These are phyloP conservation scores for Drosera spatulata DNA, from an alignment of 179 eudicot genomes.

Conservation along the genomic window DNA sequence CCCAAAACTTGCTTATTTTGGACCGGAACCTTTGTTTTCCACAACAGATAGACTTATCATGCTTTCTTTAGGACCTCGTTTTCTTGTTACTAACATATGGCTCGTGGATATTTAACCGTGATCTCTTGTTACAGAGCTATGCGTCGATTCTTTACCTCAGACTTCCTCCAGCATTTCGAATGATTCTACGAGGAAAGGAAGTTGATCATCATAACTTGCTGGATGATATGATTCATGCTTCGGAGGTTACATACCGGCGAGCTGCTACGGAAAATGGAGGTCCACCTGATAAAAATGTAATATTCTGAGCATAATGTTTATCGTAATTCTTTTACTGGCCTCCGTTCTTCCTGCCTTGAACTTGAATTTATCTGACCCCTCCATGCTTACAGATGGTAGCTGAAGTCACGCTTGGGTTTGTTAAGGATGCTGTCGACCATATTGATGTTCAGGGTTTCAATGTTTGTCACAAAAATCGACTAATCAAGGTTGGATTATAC, in stretches of 20 bases:
- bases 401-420: slow-evolving; percentile 50
- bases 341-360: slow-evolving; percentile 6
- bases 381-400: slow-evolving; percentile 32
- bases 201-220: slow-evolving; percentile 54
- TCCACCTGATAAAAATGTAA: slow-evolving; percentile 25
- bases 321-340: no score
- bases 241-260: slow-evolving; percentile 38
- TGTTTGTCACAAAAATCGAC: slow-evolving; percentile 72
- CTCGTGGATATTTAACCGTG: background rate
- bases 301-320: no score
- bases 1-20: no score
- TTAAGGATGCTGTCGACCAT: slow-evolving; percentile 66
- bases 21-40: no score
- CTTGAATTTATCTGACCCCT: background rate
- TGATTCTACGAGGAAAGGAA: slow-evolving; percentile 53
- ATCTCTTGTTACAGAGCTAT: slow-evolving; percentile 17
- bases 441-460: slow-evolving; percentile 82
- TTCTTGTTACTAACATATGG: no score
- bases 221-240: slow-evolving; percentile 39
- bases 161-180: slow-evolving; percentile 27
- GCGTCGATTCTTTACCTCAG: slow-evolving; percentile 29
- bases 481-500: slow-evolving; percentile 41
- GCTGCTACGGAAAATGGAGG: slow-evolving; percentile 9
- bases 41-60: no score
- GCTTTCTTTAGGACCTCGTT: no score